phyloP scores from a whole-genome alignment of 2,329 filamentous ascomycete species.

The Cladophialophora chaetospira region DNA sequence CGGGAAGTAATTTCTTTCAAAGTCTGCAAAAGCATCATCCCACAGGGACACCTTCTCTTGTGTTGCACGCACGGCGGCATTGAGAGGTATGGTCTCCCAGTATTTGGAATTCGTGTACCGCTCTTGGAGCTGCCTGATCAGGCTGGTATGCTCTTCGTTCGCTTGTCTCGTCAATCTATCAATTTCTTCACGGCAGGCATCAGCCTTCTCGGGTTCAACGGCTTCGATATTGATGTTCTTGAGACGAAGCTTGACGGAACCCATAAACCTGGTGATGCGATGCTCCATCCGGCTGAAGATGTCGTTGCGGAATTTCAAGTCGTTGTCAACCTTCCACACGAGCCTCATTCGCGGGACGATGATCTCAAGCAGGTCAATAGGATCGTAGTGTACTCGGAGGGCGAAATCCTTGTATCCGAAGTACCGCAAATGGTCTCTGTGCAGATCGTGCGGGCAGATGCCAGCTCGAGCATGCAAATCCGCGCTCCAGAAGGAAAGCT shows the following conservation, averaged over 20 bases:
- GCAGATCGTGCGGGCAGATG: constrained; percentile 86
- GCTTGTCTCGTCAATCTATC: constrained; percentile 76
- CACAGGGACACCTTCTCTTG: constrained; percentile 91
- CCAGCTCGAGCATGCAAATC: constrained; percentile 73
- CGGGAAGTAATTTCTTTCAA: constrained; percentile 89
- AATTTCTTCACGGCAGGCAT: constrained; percentile 78
- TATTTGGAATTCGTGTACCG: constrained; percentile 93
- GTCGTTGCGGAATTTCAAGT: constrained; percentile 89
- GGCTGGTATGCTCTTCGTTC: constrained; percentile 75
- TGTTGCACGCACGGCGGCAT: constrained; percentile 82
- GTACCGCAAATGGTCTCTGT: constrained; percentile 87
- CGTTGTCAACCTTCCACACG: constrained; percentile 97
- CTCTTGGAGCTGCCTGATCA: constrained; percentile 78
- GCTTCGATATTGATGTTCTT: constrained; percentile 90
- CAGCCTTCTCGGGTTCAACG: constrained; percentile 81
- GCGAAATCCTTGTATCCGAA: constrained; percentile 87
- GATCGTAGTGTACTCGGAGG: constrained; percentile 87
- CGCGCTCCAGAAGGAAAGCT: constrained; percentile 92
- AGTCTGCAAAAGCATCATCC: constrained; percentile 87
- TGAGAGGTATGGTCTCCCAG: constrained; percentile 94
- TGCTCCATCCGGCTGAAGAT: constrained; percentile 80
- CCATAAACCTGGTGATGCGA: constrained; percentile 81
- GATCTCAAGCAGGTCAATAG: constrained; percentile 89
- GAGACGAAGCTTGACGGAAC: constrained; percentile 79
- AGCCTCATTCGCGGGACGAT: constrained; percentile 86